Percentiles rank a stretch among this genome's conserved stretches.
These are phyloP conservation scores for Thermochaetoides dissita DNA, from an alignment of 2,329 filamentous ascomycete species.

Conservation along the genomic window DNA sequence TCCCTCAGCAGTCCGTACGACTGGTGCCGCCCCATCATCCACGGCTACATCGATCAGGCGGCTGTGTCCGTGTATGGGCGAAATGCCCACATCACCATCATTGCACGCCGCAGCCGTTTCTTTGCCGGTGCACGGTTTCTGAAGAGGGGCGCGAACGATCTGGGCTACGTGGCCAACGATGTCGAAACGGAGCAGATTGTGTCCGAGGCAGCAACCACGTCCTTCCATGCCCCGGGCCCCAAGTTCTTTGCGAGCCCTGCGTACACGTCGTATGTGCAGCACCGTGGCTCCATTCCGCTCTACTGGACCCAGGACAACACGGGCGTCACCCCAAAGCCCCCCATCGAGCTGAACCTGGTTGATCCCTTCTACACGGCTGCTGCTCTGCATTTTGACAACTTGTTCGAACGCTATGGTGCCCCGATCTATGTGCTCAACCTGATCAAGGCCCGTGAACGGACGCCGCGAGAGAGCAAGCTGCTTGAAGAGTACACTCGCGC, in stretches of 20 bases:
- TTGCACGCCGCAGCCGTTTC: slow-evolving; percentile 78
- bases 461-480: slow-evolving; percentile 81
- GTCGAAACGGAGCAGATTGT: slow-evolving; percentile 98
- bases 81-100: slow-evolving; percentile 81
- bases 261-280: slow-evolving; percentile 93
- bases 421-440: slow-evolving; percentile 87
- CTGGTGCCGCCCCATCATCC: slow-evolving; percentile 91
- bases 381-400: slow-evolving; percentile 84
- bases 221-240: slow-evolving; percentile 82
- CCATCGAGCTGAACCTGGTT: slow-evolving; percentile 87
- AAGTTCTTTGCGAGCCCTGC: slow-evolving; percentile 75
- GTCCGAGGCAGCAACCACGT: slow-evolving; percentile 84
- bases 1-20: slow-evolving; percentile 72
- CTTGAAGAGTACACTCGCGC: slow-evolving; percentile 76
- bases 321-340: slow-evolving; percentile 88
- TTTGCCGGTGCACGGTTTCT: slow-evolving; percentile 91
- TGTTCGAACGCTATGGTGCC: slow-evolving; percentile 85
- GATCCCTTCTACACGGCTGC: slow-evolving; percentile 93
- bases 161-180: slow-evolving; percentile 94
- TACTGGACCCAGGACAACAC: slow-evolving; percentile 97
- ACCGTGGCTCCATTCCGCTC: slow-evolving; percentile 88
- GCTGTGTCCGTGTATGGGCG: slow-evolving; percentile 76
- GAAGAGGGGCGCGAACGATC: slow-evolving; percentile 86
- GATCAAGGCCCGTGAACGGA: slow-evolving; percentile 77
- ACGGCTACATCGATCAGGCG: slow-evolving; percentile 90